A percentile compares a stretch with the other conserved stretches of the same genome.
Evolutionary conservation across 1,284 basidiomycete species (phyloP).

Genomic region (Cryptococcus amylolentus): DNA sequence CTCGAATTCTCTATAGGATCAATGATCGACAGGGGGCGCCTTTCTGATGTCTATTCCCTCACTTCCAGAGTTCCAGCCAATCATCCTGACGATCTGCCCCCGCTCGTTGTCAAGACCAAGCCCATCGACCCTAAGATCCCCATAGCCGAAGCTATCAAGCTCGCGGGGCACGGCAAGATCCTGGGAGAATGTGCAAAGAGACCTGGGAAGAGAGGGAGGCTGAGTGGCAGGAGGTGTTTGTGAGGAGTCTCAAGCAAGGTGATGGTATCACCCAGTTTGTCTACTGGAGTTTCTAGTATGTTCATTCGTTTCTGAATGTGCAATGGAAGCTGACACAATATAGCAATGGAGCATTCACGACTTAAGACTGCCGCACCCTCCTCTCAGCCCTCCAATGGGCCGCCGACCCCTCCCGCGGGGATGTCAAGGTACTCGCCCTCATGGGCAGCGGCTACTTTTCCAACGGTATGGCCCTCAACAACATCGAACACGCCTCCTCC

Average conservation of each 20-base stretch:
- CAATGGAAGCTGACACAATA: neutral
- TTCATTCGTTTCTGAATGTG: neutral
- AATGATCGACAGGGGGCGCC: neutral
- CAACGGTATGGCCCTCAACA: constrained; percentile 54
- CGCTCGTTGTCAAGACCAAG: constrained; percentile 5
- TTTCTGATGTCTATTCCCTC: neutral
- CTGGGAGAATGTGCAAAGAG: constrained; percentile 35
- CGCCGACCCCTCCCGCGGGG: constrained; percentile 33
- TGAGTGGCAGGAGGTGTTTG: constrained; percentile 52
- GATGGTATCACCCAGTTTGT: constrained; percentile 44
- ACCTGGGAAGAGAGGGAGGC: constrained; percentile 35
- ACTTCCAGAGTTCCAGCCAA: neutral
- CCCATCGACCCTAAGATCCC: constrained; percentile 51
- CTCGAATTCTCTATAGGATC: neutral
- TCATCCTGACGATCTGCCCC: neutral
- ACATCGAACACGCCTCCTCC: constrained; percentile 49
- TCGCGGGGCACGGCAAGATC: constrained; percentile 34
- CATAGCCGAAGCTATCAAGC: constrained; percentile 43
- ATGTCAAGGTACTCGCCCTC: constrained; percentile 47
- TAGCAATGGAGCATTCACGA: constrained; percentile 52
- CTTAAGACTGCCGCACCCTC: constrained; percentile 48
- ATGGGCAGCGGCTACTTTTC: constrained; percentile 52
- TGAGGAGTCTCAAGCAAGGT: constrained; percentile 40
- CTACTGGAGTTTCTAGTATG: constrained; percentile 53
- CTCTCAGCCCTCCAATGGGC: constrained; percentile 48